Evolutionary conservation across 352 stramenopile species (phyloP), one percentile per base, ranked within the genome.

Genomic region (Pythium rishiriense): DNA sequence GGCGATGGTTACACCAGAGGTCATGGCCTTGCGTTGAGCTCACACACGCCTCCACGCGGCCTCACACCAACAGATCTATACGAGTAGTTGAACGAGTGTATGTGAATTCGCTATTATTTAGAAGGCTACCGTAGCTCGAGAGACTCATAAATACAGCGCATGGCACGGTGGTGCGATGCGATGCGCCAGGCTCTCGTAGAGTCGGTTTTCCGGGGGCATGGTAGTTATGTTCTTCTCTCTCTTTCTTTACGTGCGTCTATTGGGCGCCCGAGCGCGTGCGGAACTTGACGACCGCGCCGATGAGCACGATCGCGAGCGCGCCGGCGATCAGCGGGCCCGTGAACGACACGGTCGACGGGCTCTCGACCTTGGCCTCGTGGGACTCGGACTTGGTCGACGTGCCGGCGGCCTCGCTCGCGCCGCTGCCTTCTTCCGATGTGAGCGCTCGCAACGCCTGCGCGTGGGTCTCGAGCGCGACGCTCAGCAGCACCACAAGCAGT

Each of bases 271-370:
- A 73, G 58, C 49, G 37, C 28, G 50, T 22, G 41, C 58, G 58
- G 66, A 86, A 88, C n/a, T 70, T 69, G 49, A 88, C 68, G 66
- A 85, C 75, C 21, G 66, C 74, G 28, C 79, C 79, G 53, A 88
- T 84, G 42, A 88, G 73, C 35, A 85, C 58, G 25, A 88, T 81
- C 45, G 76, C 76, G 26, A 88, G 48, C 26, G 76, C 74, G 22
- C 79, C 79, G 26, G 72, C 74, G 31, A 78, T 43, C 1, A 81
- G 59, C 19, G 79, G 79, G 1, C 79, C 79, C 3, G 73, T 60
- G 57, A 85, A 84, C 49, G 66, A 60, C 24, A 31, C 26, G 3
- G 62, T 62, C 29, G 60, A 50, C 43, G 60, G 60, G 17, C 53
- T 42, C 33, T 67, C 52, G 29, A 37, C 21, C 28, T 51, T 39